Evolutionary conservation across 1,139 yeast genomes (phyloP).

Genomic region (Kodamaea suecica): DNA sequence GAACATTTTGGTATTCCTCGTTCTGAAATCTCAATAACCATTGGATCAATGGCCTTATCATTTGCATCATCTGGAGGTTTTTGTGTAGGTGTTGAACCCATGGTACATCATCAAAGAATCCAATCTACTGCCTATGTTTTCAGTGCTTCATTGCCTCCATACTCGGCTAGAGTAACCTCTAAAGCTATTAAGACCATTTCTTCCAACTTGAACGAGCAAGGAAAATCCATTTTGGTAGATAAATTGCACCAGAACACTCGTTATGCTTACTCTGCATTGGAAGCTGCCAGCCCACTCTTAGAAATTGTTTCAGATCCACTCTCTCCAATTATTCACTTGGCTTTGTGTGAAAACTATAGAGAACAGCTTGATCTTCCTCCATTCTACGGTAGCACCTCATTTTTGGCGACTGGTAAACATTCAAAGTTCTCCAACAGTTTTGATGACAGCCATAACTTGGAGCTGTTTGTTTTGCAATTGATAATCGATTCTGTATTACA

Average conservation of each 20-base stretch:
- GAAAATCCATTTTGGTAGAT: slow-evolving; percentile 30
- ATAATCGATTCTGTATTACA: slow-evolving; percentile 54
- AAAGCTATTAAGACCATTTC: slow-evolving; percentile 49
- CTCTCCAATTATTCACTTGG: slow-evolving; percentile 69
- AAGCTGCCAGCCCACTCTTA: slow-evolving; percentile 21
- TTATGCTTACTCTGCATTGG: slow-evolving; percentile 21
- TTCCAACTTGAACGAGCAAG: slow-evolving; percentile 30
- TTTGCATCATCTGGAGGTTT: slow-evolving; percentile 94
- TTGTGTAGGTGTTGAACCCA: slow-evolving; percentile 79
- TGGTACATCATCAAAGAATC: slow-evolving; percentile 91
- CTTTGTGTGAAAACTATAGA: slow-evolving; percentile 45
- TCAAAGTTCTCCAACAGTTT: slow-evolving; percentile 33
- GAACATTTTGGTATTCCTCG: slow-evolving; percentile 69
- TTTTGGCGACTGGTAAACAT: slow-evolving; percentile 40
- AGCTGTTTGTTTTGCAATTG: slow-evolving; percentile 59
- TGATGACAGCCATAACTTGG: slow-evolving; percentile 51
- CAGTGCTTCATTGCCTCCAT: slow-evolving; percentile 94
- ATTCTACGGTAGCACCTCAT: slow-evolving; percentile 43
- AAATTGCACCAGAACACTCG: slow-evolving; percentile 26
- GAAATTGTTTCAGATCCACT: slow-evolving; percentile 54
- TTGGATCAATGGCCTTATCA: slow-evolving; percentile 81
- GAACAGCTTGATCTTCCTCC: slow-evolving; percentile 42
- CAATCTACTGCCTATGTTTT: slow-evolving; percentile 88
- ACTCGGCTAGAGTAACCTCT: slow-evolving; percentile 73
- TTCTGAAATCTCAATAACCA: slow-evolving; percentile 71